A percentile compares a stretch with the other conserved stretches of the same genome.
These are phyloP conservation scores for Aspergillus versicolor DNA, from an alignment of 2,329 filamentous ascomycete species.

Conservation along the genomic window DNA sequence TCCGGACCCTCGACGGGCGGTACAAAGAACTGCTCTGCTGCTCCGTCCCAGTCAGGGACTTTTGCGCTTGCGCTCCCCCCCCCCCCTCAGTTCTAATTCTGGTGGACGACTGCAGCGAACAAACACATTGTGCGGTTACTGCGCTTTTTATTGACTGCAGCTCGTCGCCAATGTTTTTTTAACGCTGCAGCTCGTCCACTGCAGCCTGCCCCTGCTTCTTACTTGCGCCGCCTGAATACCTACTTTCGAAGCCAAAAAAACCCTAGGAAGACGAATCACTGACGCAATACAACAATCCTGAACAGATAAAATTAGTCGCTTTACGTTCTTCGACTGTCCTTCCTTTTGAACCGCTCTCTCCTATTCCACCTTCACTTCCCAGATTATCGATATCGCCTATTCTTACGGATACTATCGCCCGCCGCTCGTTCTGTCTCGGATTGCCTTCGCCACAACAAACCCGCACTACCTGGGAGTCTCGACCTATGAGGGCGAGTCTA, in stretches of 20 bases:
- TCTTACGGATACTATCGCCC: conserved; percentile 2
- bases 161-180: conserved; percentile 15
- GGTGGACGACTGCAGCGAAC: conserved; percentile 29
- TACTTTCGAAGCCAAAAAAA: background rate
- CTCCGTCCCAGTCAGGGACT: conserved; percentile 17
- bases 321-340: conserved; percentile 12
- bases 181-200: conserved; percentile 17
- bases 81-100: conserved; percentile 9
- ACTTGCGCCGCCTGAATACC: conserved; percentile 16
- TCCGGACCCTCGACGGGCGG: conserved; percentile 10
- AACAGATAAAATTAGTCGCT: conserved; percentile 12
- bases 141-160: conserved; percentile 16
- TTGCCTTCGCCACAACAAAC: background rate
- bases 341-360: conserved; percentile 13
- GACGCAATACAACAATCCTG: conserved; percentile 11
- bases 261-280: conserved; percentile 11
- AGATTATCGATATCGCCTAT: background rate
- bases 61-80: conserved; percentile 12
- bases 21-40: conserved; percentile 16
- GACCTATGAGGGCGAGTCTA: conserved; percentile 29
- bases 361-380: background rate
- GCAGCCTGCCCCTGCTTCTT: conserved; percentile 10
- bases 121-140: conserved; percentile 32
- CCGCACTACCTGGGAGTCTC: conserved; percentile 4
- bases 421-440: conserved; percentile 15